Evolutionary conservation across 2,329 filamentous ascomycete genomes (phyloP).

Genomic region (Raffaelea arxii): DNA sequence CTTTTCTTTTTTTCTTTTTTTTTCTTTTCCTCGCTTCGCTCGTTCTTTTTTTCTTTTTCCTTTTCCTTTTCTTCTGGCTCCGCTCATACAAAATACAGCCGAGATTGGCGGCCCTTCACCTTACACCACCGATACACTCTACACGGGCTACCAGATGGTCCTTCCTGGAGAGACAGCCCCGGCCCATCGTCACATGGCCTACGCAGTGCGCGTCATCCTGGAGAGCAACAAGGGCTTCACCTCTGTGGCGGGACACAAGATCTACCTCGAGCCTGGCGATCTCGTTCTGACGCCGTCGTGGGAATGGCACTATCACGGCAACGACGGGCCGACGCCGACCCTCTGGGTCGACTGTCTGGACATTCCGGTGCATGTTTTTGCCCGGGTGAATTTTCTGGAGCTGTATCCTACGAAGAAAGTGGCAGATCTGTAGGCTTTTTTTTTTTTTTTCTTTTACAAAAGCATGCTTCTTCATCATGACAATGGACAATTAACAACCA

Average conservation of each 20-base stretch:
- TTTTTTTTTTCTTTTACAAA: not conserved
- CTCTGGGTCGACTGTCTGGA: constrained; percentile 50
- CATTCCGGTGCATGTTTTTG: constrained; percentile 39
- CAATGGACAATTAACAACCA: not conserved
- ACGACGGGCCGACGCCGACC: constrained; percentile 42
- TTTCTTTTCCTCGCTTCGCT: too few species aligned
- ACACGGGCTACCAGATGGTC: constrained; percentile 46
- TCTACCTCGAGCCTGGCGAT: constrained; percentile 41
- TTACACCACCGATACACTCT: constrained; percentile 48
- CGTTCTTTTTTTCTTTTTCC: too few species aligned
- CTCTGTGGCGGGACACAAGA: constrained; percentile 42
- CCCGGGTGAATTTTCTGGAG: constrained; percentile 44
- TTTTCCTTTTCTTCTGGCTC: too few species aligned
- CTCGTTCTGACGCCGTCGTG: constrained; percentile 48
- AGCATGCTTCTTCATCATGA: not conserved
- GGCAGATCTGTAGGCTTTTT: not conserved
- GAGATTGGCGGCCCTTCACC: constrained; percentile 21
- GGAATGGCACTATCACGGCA: constrained; percentile 52
- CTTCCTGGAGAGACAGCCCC: constrained; percentile 45
- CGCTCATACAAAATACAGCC: not conserved
- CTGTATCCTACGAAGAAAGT: constrained; percentile 23
- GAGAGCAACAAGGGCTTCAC: constrained; percentile 47
- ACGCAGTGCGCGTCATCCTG: constrained; percentile 48
- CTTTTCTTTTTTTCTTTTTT: not conserved
- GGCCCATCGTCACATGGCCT: constrained; percentile 46